Evolutionary conservation across 2,329 filamentous ascomycete genomes (phyloP), one percentile per base, ranked within the genome.

Genomic region (Alternaria ethzedia): DNA sequence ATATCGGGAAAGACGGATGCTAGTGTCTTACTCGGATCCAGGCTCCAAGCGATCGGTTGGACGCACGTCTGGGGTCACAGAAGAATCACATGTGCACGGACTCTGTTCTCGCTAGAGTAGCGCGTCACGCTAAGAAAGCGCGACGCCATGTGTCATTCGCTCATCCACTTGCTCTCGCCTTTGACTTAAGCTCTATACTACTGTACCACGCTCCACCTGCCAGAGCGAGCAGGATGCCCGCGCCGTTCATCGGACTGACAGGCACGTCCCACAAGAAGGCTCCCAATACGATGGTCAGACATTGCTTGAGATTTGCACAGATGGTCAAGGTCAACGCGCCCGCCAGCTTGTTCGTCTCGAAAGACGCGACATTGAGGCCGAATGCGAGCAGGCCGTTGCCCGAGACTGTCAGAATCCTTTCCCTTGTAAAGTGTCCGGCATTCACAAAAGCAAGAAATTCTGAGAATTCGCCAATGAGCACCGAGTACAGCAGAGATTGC

Each of bases 251-350:
- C 43, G 54, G 43, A 21, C 54, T 57, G 43, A 57, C 44, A 28
- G 54, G 54, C 54, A 57, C 54, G 30, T 57, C 44, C 54, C 54
- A 57, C 26, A 57, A 13, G 23, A 57, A n/a, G 10, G 44, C 44
- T n/a, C 54, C 54, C 28, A 57, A 17, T 23, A 57, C 43, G 13
- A 57, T 57, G 28, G 54, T 57, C 4, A 57, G 44, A 30, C 54
- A 57, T 25, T 57, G 54, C 54, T 57, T 57, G 44, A 57, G 47
- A 21, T 57, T 57, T 11, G 54, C 54, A 28, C 54, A 57, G 13
- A 57, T 57, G 12, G 54, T 57, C 54, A 57, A 26, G 6, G 54
- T 57, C 54, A 57, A 44, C 28, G 54, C 54, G 44, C 54, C 54
- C 20, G 54, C 54, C 20, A 57, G 54, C 44, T 57, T 57, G 28